A percentile compares a stretch with the other conserved stretches of the same genome.
These are phyloP conservation scores for Lactarius pseudohatsudake DNA, from an alignment of 768 basidiomycete genomes.

Conservation along the genomic window DNA sequence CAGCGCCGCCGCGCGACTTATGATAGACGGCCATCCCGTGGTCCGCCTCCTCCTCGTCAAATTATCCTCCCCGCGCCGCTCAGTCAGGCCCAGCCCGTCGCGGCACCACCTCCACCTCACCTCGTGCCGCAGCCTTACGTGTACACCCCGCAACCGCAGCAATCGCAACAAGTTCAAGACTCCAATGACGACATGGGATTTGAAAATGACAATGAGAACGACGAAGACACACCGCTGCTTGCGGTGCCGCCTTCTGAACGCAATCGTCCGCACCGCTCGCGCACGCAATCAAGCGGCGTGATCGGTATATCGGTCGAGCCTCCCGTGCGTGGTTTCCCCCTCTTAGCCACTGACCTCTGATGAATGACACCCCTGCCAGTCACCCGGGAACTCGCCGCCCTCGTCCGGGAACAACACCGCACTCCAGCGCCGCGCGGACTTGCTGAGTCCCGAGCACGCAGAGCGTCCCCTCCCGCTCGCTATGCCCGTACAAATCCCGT, in stretches of 20 bases:
- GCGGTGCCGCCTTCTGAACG: not conserved
- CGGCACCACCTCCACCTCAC: not conserved
- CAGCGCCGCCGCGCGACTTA: conserved; percentile 10
- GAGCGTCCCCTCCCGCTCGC: conserved; percentile 26
- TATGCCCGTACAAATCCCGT: not conserved
- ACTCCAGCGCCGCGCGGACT: conserved; percentile 28
- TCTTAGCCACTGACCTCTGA: not conserved
- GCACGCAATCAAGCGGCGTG: conserved; percentile 27
- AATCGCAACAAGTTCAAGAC: not conserved
- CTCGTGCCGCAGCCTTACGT: not conserved
- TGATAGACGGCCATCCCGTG: conserved; percentile 11
- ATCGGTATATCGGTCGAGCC: conserved; percentile 28
- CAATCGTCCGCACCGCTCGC: conserved; percentile 25
- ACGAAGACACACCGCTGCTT: conserved; percentile 14
- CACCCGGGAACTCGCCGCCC: conserved; percentile 28
- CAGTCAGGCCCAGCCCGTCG: conserved; percentile 14
- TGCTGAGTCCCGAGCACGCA: conserved; percentile 36
- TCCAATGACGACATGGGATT: not conserved
- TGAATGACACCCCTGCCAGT: conserved; percentile 25
- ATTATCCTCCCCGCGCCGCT: conserved; percentile 25
- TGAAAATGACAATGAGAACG: not conserved
- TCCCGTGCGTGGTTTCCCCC: conserved; percentile 16
- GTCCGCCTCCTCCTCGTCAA: conserved; percentile 20
- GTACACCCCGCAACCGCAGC: conserved; percentile 1
- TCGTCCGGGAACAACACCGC: conserved; percentile 23